Evolutionary conservation across 352 stramenopile species (phyloP), one percentile per base, ranked within the genome.

Genomic region (Phytophthora podocarpi): DNA sequence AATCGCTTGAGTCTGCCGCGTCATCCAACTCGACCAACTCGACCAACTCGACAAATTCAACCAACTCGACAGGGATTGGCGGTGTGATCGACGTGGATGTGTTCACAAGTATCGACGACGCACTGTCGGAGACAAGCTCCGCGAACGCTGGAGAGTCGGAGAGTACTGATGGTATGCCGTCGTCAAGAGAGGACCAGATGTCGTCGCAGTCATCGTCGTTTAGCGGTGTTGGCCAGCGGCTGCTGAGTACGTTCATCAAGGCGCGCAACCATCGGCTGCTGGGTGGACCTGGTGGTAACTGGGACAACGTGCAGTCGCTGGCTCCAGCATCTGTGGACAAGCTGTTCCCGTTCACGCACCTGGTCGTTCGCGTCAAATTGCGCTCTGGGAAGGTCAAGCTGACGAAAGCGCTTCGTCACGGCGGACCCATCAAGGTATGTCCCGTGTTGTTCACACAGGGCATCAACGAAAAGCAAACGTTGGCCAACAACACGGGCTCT

Each of bases 391-490:
- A 85, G n/a, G 66, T 91, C n/a, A 92, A 93, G 75, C 45, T 95
- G 6, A 73, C 78, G 0, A 67, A 68, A 18, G 74, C 68, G 10
- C 69, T 93, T 55, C 71, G 70, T 15, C 82, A 88, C n/a, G 80
- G 78, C 13, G 57, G 68, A n/a, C 67, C 68, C 7, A 80, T 95
- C 60, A 80, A 78, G 26, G 85, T 95, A 9, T 85, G 64, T 23
- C 85, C 85, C 10, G 78, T 93, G 57, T 65, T 95, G 27, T 95
- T 95, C 57, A 89, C 86, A 0, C 86, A 97, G 49, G 92, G 92
- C 18, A 97, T 98, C 64, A 98, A 98, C 59, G 92, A 97, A 66
- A 96, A 94, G 67, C 90, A 97, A 69, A 97, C 90, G 27, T 39
- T 98, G 8, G 89, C 88, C 2, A 98, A 98, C 76, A 89, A 94